Evolutionary conservation across 164 flowering plant species (phyloP), one percentile per base, ranked within the genome.

Genomic region (Vitis rotundifolia): DNA sequence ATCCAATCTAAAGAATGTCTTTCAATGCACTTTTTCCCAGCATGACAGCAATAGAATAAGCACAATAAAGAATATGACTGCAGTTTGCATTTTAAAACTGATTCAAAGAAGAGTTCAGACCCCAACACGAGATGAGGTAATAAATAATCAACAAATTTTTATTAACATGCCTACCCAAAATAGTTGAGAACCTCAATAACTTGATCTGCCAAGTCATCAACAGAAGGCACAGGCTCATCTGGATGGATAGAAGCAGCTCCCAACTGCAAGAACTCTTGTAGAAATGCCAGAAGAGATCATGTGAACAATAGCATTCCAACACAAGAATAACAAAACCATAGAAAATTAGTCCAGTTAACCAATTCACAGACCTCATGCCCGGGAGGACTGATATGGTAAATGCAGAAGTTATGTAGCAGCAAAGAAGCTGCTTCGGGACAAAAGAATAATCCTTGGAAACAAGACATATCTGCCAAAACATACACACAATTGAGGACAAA

Each of bases 361-460:
- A 73, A 64, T 63, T 67, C 63, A 80, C 89, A 59, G 69, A 91
- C 97, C 97, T 90, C 91, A 68, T 91, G 97, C 48, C 97, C 97
- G 58, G 97, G 97, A 68, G 97, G 93, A 76, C 87, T 81, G 66
- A 92, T 87, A 66, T 92, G 97, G 76, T 92, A 92, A 22, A 92
- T 83, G 80, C 97, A 92, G 79, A 92, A 92, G 74, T 90, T 90
- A 78, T 92, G 91, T 52, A 92, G 94, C 79, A 92, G 72, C 83
- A 92, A 78, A 18, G 93, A 88, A 69, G 91, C 86, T 66, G 93
- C 97, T 79, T 92, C 97, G 7, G 97, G 93, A 71, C 88, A 92
- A 70, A 85, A 90, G 80, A 92, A 90, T 58, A 92, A 77, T 55
- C 93, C 95, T 84, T 87, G 93, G 83, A 92, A 92, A 74, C 97